Evolutionary conservation across 768 basidiomycete genomes (phyloP), one percentile per base, ranked within the genome.

Genomic region (Lactarius sanguifluus): DNA sequence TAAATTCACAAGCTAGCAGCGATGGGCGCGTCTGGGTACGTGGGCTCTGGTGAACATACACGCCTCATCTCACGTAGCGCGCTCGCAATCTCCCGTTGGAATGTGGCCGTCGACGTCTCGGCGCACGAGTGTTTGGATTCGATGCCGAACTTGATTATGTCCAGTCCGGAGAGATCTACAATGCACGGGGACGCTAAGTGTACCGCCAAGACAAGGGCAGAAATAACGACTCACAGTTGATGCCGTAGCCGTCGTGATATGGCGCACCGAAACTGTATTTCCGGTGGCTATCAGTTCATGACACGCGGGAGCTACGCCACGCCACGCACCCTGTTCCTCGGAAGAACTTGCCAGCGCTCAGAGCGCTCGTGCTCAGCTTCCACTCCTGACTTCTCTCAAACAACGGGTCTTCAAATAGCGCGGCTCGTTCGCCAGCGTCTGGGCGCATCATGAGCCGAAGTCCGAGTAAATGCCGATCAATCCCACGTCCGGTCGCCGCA

Each of bases 381-480:
- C 95, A 97, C 67, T 84, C 83, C 69, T 89, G 83, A 71, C 91
- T 93, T 64, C 82, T 82, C 25, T 79, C 77, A 77, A 92, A 96
- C 12, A 93, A 74, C 45, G 84, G 80, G 76, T 97, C 94, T 6
- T 91, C 86, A 71, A 97, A 91, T 7, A 97, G 75, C 1, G 81
- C 73, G 59, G 87, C 80, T 6, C 72, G 74, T 76, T 91, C 89
- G 43, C 83, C 85, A 36, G 82, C 77, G 5, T 79, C 75, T 20
- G 82, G 78, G 13, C 79, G 77, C 9, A 94, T 78, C 75, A 92
- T 81, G 34, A 87, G 81, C 30, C 82, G 85, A 25, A 96, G 82
- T 7, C 93, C 94, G 69, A 96, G 86, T n/a, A 96, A 81, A 76
- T 97, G 95, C 25, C 95, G 84, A 73, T 98, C 96, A 70, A 92